Conservation (phyloP, 2,329 filamentous ascomycete genomes). For the Daldinia sp. region DNA sequence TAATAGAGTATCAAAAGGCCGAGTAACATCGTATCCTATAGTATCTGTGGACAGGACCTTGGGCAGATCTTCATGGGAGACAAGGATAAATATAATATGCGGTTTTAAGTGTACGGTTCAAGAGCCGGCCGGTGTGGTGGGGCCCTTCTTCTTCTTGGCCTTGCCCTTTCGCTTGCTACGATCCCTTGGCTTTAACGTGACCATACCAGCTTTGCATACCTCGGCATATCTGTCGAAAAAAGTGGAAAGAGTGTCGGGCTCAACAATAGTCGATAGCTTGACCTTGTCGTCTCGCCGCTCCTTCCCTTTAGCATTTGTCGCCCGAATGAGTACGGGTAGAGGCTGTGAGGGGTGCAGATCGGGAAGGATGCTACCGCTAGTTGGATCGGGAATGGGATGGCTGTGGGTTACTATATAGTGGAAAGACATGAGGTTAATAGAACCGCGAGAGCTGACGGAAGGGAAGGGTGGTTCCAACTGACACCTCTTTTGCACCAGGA, state of each 20-base stretch:
- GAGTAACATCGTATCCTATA: too few relatives aligned
- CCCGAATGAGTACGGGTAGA: slow-evolving; percentile 80
- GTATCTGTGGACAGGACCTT: background rate
- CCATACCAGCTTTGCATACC: slow-evolving; percentile 88
- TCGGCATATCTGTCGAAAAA: slow-evolving; percentile 92
- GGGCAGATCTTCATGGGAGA: background rate
- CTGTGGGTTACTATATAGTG: slow-evolving; percentile 52
- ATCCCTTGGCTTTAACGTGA: slow-evolving; percentile 89
- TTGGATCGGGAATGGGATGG: slow-evolving; percentile 54
- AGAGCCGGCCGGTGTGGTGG: slow-evolving; percentile 42
- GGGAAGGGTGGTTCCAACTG: too few relatives aligned
- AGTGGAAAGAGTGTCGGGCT: slow-evolving; percentile 74
- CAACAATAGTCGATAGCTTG: slow-evolving; percentile 85
- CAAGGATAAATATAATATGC: background rate
- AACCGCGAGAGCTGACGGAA: background rate
- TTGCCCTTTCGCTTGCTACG: slow-evolving; percentile 85
- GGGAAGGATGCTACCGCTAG: slow-evolving; percentile 61
- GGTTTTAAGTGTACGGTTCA: slow-evolving; percentile 26
- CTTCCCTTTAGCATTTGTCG: slow-evolving; percentile 79
- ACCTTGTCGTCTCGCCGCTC: slow-evolving; percentile 65
- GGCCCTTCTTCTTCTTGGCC: slow-evolving; percentile 74
- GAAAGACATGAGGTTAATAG: background rate
- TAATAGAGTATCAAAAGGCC: too few relatives aligned
- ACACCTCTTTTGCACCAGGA: slow-evolving; percentile 80
- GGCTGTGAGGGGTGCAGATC: slow-evolving; percentile 67